A percentile compares a stretch with the other conserved stretches of the same genome.
Conservation (phyloP, 1,284 basidiomycete genomes). For the Phellopilus nigrolimitatus region DNA sequence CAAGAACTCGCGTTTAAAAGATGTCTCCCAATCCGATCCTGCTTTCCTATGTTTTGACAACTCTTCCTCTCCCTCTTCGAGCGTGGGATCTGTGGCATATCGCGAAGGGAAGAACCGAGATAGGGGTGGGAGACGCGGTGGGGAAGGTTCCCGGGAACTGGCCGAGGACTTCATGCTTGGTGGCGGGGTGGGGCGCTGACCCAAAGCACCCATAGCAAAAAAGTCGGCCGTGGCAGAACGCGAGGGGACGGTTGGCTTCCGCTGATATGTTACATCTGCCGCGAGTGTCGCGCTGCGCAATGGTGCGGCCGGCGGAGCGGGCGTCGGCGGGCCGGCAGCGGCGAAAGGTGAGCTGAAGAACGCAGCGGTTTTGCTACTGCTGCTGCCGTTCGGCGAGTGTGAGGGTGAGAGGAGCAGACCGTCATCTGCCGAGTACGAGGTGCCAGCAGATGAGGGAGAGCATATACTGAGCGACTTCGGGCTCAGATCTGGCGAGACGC, state of each 20-base stretch:
- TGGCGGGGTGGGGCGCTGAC: slow-evolving; percentile 19
- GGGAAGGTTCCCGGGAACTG: slow-evolving; percentile 13
- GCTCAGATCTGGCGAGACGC: too few relatives aligned
- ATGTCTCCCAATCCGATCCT: slow-evolving; percentile 18
- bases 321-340: slow-evolving; percentile 28
- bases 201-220: slow-evolving; percentile 26
- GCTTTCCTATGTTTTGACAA: neutral
- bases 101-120: slow-evolving; percentile 23
- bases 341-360: slow-evolving; percentile 37
- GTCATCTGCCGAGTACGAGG: neutral
- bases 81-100: slow-evolving; percentile 9
- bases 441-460: neutral
- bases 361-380: slow-evolving; percentile 24
- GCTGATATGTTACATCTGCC: neutral
- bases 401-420: slow-evolving; percentile 16
- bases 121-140: slow-evolving; percentile 17
- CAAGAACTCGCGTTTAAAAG: slow-evolving; percentile 18
- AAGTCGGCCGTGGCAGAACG: slow-evolving; percentile 34
- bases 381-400: slow-evolving; percentile 9
- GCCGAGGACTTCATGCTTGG: slow-evolving; percentile 20
- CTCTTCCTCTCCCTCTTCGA: slow-evolving; percentile 10
- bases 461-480: slow-evolving; percentile 2
- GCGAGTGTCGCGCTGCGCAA: slow-evolving; percentile 17
- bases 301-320: slow-evolving; percentile 26
- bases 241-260: neutral